phyloP scores from a whole-genome alignment of 2,329 filamentous ascomycete species.

The Alternaria arborescens region DNA sequence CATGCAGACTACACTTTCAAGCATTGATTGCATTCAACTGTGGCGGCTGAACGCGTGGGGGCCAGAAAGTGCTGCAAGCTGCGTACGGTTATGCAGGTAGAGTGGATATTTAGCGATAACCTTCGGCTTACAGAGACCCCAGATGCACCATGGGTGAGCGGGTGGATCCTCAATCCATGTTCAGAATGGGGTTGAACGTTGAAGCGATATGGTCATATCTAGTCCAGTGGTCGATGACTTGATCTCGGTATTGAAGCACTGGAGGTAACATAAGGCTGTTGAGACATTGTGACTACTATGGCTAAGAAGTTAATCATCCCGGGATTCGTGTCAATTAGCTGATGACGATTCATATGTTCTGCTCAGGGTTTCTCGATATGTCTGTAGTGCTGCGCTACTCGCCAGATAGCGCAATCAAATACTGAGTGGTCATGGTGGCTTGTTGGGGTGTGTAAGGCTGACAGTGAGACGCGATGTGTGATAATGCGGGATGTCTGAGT shows the following conservation, averaged over 20 bases:
- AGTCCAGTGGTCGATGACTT: not conserved
- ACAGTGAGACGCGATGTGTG: not conserved
- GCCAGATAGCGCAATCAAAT: not conserved
- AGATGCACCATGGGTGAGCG: not conserved
- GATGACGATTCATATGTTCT: not conserved
- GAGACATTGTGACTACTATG: not conserved
- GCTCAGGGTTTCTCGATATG: not conserved
- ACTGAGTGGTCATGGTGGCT: not conserved
- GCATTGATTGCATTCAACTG: not conserved
- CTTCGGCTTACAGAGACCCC: not conserved
- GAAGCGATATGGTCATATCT: not conserved
- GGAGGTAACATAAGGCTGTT: not conserved
- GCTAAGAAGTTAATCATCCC: not conserved
- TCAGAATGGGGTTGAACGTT: not conserved
- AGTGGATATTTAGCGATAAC: not conserved
- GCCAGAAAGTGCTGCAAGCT: not conserved
- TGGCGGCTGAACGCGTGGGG: not conserved
- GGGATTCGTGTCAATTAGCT: not conserved
- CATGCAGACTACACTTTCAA: not conserved
- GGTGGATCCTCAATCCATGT: not conserved
- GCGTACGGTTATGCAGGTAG: not conserved
- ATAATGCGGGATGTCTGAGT: conserved; percentile 7
- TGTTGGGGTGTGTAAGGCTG: not conserved
- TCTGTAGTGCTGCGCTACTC: not conserved
- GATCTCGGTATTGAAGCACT: not conserved